Percentiles rank a stretch among this genome's conserved stretches.
phyloP scores from a whole-genome alignment of 257 asterid species.

The Fraxinus anomala region DNA sequence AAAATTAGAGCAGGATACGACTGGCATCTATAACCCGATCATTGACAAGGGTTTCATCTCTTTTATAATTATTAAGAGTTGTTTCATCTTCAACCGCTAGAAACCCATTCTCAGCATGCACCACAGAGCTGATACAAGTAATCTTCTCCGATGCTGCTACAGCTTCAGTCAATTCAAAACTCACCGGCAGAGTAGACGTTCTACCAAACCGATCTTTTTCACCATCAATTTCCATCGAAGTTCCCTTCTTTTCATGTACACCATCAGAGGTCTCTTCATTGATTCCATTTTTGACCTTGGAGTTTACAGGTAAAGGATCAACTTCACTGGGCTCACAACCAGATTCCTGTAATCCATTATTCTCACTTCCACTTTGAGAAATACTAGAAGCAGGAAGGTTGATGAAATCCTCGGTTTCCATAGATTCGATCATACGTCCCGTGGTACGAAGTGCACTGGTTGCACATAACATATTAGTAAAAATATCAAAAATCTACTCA shows the following conservation, averaged over 20 bases:
- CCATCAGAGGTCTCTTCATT: slow-evolving; percentile 33
- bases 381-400: slow-evolving; percentile 50
- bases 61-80: slow-evolving; percentile 38
- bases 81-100: slow-evolving; percentile 42
- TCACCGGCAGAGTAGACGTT: slow-evolving; percentile 26
- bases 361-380: slow-evolving; percentile 44
- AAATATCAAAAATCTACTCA: background rate
- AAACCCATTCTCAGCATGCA: slow-evolving; percentile 43
- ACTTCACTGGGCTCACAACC: slow-evolving; percentile 33
- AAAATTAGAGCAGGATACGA: slow-evolving; percentile 49
- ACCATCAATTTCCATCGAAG: slow-evolving; percentile 33
- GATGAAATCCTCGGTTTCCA: slow-evolving; percentile 64
- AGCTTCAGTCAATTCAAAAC: slow-evolving; percentile 43
- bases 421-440: slow-evolving; percentile 27
- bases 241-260: slow-evolving; percentile 44
- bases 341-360: slow-evolving; percentile 32
- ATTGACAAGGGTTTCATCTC: slow-evolving; percentile 35
- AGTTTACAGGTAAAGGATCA: slow-evolving; percentile 32
- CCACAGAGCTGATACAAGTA: slow-evolving; percentile 27
- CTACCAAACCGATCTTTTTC: slow-evolving; percentile 36
- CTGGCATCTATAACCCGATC: slow-evolving; percentile 43
- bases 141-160: slow-evolving; percentile 36
- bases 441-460: slow-evolving; percentile 10
- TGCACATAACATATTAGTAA: background rate
- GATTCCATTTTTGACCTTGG: slow-evolving; percentile 37